phyloP scores from a whole-genome alignment of 192 early-diverging fungal genomes.

The Gryganskiella cystojenkinii region DNA sequence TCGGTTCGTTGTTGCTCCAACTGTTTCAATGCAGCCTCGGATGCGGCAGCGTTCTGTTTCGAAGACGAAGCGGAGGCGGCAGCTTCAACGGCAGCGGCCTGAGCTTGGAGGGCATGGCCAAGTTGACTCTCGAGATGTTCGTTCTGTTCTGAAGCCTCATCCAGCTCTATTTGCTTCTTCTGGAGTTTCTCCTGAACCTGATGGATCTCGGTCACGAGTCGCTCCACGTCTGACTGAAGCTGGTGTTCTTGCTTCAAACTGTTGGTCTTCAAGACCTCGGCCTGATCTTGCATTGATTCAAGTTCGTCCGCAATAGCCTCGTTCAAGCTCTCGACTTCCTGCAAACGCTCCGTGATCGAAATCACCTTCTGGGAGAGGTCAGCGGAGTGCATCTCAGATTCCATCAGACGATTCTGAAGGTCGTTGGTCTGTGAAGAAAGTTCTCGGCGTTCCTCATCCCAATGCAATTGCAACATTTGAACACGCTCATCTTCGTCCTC shows the following conservation, averaged over 20 bases:
- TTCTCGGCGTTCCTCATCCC: slow-evolving; percentile 40
- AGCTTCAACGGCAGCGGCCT: slow-evolving; percentile 9
- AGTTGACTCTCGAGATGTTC: slow-evolving; percentile 44
- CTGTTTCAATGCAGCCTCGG: neutral
- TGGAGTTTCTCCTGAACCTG: slow-evolving; percentile 28
- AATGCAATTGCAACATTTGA: slow-evolving; percentile 25
- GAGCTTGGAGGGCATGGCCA: slow-evolving; percentile 23
- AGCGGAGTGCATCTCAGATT: slow-evolving; percentile 39
- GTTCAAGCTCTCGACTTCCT: slow-evolving; percentile 35
- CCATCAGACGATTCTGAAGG: slow-evolving; percentile 23
- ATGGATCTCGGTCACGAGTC: slow-evolving; percentile 39
- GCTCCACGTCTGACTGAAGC: slow-evolving; percentile 44
- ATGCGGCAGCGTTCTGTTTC: neutral
- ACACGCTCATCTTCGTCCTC: slow-evolving; percentile 39
- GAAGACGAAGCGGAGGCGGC: slow-evolving; percentile 7
- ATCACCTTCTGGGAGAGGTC: slow-evolving; percentile 49
- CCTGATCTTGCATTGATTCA: slow-evolving; percentile 23
- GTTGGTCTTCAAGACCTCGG: slow-evolving; percentile 9
- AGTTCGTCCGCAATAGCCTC: slow-evolving; percentile 33
- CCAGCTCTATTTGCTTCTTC: slow-evolving; percentile 21
- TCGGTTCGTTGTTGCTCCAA: slow-evolving; percentile 31
- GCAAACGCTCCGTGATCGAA: slow-evolving; percentile 25
- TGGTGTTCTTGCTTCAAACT: slow-evolving; percentile 13
- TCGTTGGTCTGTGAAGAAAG: slow-evolving; percentile 7
- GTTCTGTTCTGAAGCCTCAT: slow-evolving; percentile 32